Evolutionary conservation across 768 basidiomycete genomes (phyloP).

Genomic region (Phanerochaete carnosa): DNA sequence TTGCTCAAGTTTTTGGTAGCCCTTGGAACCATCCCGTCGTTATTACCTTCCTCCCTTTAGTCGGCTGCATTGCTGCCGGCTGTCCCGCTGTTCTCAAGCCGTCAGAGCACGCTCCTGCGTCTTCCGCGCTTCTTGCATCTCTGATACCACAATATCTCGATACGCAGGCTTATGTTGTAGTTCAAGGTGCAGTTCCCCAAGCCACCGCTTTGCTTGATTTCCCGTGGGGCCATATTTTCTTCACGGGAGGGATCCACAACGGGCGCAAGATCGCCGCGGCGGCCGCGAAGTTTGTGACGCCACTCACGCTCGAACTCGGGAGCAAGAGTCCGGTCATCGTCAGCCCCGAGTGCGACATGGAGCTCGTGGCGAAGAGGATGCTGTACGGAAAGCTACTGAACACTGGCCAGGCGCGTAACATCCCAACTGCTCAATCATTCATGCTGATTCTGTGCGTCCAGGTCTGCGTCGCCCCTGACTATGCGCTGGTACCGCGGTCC

Average conservation of each 20-base stretch:
- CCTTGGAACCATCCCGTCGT: slow-evolving; percentile 68
- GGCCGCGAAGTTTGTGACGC: slow-evolving; percentile 40
- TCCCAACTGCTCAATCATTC: neutral
- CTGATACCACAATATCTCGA: slow-evolving; percentile 57
- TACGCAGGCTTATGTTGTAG: slow-evolving; percentile 44
- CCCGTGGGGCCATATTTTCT: slow-evolving; percentile 36
- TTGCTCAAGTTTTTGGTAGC: slow-evolving; percentile 25
- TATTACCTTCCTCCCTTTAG: slow-evolving; percentile 51
- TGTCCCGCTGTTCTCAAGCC: slow-evolving; percentile 63
- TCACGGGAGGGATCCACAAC: slow-evolving; percentile 31
- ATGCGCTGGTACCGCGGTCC: slow-evolving; percentile 38
- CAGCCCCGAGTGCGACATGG: slow-evolving; percentile 38
- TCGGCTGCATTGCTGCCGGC: slow-evolving; percentile 72
- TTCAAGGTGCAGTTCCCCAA: slow-evolving; percentile 43
- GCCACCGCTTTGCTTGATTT: slow-evolving; percentile 30
- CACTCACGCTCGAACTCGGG: slow-evolving; percentile 38
- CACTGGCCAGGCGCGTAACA: slow-evolving; percentile 12
- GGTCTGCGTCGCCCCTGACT: slow-evolving; percentile 43
- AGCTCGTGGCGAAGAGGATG: slow-evolving; percentile 58
- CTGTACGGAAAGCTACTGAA: slow-evolving; percentile 60
- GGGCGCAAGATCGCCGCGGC: slow-evolving; percentile 36
- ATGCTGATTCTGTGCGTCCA: slow-evolving; percentile 2
- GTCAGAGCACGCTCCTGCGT: slow-evolving; percentile 54
- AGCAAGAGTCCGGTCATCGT: slow-evolving; percentile 48
- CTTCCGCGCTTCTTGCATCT: slow-evolving; percentile 45